Conservation (phyloP, 192 early-diverging fungal species). For the Entomortierella parvispora region DNA sequence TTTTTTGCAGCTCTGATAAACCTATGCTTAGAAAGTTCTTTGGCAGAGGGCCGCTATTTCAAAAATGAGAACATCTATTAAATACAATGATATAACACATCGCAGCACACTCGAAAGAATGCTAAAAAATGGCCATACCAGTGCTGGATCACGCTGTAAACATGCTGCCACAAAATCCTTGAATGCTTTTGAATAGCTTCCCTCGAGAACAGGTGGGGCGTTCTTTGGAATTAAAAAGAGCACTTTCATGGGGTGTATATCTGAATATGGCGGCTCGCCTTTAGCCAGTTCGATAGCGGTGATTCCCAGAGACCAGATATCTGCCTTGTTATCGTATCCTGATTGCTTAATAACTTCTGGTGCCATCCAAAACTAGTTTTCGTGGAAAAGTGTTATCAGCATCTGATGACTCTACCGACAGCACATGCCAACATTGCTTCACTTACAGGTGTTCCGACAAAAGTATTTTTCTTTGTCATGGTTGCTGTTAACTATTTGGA, state of each 20-base stretch:
- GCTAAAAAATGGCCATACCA: too few species aligned
- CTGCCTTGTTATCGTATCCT: conserved; percentile 95
- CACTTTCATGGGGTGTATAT: conserved; percentile 95
- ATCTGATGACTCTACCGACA: too few species aligned
- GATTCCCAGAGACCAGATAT: conserved; percentile 98
- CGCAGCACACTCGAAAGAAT: not conserved
- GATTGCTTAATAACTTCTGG: conserved; percentile 95
- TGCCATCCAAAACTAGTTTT: conserved; percentile 92
- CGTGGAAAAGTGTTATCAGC: too few species aligned
- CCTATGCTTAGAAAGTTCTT: conserved; percentile 87
- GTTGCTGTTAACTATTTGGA: conserved; percentile 75
- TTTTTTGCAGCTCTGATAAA: conserved; percentile 90
- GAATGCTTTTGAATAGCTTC: conserved; percentile 82
- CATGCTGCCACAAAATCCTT: conserved; percentile 91
- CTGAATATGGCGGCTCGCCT: conserved; percentile 91
- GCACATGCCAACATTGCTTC: too few species aligned
- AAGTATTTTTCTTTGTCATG: conserved; percentile 94
- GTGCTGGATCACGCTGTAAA: conserved; percentile 84
- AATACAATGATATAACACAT: not conserved
- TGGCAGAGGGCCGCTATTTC: conserved; percentile 83
- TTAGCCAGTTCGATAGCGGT: conserved; percentile 97
- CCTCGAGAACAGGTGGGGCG: conserved; percentile 83
- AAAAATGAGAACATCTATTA: conserved; percentile 4
- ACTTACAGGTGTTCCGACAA: conserved; percentile 94
- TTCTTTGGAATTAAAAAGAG: conserved; percentile 94